Evolutionary conservation across 2,329 filamentous ascomycete genomes (phyloP).

Genomic region (Colletotrichum limetticola): DNA sequence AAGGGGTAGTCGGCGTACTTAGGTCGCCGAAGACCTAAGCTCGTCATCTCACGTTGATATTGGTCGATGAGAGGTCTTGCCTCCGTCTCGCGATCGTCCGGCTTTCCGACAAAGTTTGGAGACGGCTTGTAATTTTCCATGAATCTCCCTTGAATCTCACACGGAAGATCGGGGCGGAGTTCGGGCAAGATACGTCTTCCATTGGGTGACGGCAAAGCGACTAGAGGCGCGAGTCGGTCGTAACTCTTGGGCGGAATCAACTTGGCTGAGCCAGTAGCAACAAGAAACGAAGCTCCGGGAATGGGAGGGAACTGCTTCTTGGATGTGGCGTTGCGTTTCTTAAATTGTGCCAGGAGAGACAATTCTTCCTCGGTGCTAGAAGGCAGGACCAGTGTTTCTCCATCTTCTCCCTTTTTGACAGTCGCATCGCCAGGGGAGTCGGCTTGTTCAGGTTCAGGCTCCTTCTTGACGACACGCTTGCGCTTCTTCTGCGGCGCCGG

Average conservation of each 20-base stretch:
- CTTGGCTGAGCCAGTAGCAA: conserved; percentile 51
- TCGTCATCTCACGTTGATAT: conserved; percentile 54
- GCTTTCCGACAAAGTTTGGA: conserved; percentile 46
- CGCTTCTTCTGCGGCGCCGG: conserved; percentile 49
- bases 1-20: conserved; percentile 59
- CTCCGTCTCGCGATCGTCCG: conserved; percentile 54
- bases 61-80: conserved; percentile 52
- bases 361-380: conserved; percentile 37
- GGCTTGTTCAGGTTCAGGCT: conserved; percentile 40
- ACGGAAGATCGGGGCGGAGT: conserved; percentile 51
- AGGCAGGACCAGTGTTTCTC: conserved; percentile 41
- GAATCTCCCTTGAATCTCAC: conserved; percentile 57
- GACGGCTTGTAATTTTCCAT: conserved; percentile 53
- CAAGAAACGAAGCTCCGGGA: conserved; percentile 51
- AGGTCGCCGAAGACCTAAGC: conserved; percentile 53
- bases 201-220: conserved; percentile 52
- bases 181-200: conserved; percentile 52
- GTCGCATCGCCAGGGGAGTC: conserved; percentile 45
- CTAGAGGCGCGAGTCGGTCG: conserved; percentile 55
- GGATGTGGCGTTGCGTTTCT: conserved; percentile 49
- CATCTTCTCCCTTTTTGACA: conserved; percentile 47
- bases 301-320: conserved; percentile 52
- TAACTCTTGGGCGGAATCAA: conserved; percentile 57
- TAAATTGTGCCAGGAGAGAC: conserved; percentile 49
- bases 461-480: conserved; percentile 46